A percentile compares a stretch with the other conserved stretches of the same genome.
Conservation (phyloP, 106 monocot genomes). For the Alisma plantagoaquatica region DNA sequence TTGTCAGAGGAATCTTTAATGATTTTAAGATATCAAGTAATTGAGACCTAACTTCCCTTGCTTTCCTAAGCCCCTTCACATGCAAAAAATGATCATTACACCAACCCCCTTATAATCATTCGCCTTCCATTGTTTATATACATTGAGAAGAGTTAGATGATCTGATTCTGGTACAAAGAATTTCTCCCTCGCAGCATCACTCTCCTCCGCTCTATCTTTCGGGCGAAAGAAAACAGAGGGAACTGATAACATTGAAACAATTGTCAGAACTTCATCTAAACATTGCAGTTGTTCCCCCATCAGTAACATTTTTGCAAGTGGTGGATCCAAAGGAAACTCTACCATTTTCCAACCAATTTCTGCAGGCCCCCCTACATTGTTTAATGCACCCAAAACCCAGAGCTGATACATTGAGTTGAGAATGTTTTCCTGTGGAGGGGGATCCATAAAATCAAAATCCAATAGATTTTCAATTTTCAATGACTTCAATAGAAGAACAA, state of each 20-base stretch:
- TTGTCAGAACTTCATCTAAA: conserved; percentile 72
- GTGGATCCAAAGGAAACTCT: conserved; percentile 92
- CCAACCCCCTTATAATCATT: conserved; percentile 90
- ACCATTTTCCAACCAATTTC: conserved; percentile 98
- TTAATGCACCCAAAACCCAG: conserved; percentile 92
- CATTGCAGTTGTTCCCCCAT: conserved; percentile 81
- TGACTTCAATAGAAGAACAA: conserved; percentile 80
- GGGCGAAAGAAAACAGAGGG: conserved; percentile 90
- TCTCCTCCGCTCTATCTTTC: conserved; percentile 88
- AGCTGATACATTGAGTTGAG: conserved; percentile 98
- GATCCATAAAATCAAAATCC: conserved; percentile 99
- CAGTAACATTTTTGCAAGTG: conserved; percentile 91
- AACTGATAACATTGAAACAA: conserved; percentile 96
- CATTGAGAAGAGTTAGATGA: conserved; percentile 84
- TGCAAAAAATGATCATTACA: conserved; percentile 93
- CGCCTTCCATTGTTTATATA: conserved; percentile 84
- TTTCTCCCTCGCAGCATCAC: conserved; percentile 94
- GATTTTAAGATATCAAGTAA: conserved; percentile 79
- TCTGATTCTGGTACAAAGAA: conserved; percentile 99
- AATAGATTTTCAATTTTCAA: conserved; percentile 76
- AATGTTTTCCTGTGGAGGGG: conserved; percentile 88
- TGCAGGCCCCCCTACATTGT: conserved; percentile 76
- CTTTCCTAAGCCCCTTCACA: conserved; percentile 82
- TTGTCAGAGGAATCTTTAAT: conserved; percentile 66
- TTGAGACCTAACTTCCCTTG: conserved; percentile 89